These are phyloP conservation scores for Coniochaeta sp. DNA, from an alignment of 2,329 filamentous ascomycete genomes.

Conservation along the genomic window DNA sequence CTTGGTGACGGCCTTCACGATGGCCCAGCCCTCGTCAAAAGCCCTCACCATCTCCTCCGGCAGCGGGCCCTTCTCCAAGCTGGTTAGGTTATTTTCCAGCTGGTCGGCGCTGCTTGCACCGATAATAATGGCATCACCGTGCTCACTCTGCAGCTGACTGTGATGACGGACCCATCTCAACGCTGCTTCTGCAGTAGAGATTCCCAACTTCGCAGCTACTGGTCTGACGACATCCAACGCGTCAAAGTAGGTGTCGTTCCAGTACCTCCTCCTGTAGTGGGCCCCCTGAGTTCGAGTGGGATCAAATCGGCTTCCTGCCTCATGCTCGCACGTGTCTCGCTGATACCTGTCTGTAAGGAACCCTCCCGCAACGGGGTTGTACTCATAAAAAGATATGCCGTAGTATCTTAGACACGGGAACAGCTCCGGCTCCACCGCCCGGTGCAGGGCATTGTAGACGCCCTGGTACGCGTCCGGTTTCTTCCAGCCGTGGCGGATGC, in stretches of 20 bases:
- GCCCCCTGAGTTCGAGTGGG: slow-evolving; percentile 27
- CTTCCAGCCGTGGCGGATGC: slow-evolving; percentile 1
- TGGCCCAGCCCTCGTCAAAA: slow-evolving; percentile 67
- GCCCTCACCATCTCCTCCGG: slow-evolving; percentile 61
- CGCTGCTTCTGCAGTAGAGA: slow-evolving; percentile 58
- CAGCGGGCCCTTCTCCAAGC: slow-evolving; percentile 53
- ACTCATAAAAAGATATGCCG: slow-evolving; percentile 30
- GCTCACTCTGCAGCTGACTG: slow-evolving; percentile 22
- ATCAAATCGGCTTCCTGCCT: slow-evolving; percentile 27
- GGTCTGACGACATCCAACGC: slow-evolving; percentile 55
- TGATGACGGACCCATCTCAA: slow-evolving; percentile 62
- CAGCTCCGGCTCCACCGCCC: slow-evolving; percentile 29
- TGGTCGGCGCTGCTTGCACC: slow-evolving; percentile 41
- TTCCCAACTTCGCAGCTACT: slow-evolving; percentile 51
- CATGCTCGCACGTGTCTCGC: slow-evolving; percentile 12
- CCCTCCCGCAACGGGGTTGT: slow-evolving; percentile 35
- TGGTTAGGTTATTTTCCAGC: slow-evolving; percentile 39
- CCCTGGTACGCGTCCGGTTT: slow-evolving; percentile 3
- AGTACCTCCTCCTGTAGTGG: not conserved
- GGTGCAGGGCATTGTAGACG: not conserved
- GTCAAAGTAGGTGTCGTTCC: slow-evolving; percentile 15
- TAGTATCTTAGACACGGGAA: slow-evolving; percentile 31
- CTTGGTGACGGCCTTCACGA: not conserved
- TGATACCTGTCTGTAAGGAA: slow-evolving; percentile 31
- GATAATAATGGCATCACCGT: slow-evolving; percentile 37